Evolutionary conservation across 495 filamentous ascomycete genomes (phyloP), one percentile per base, ranked within the genome.

Genomic region (Beverwykella pulmonaria): DNA sequence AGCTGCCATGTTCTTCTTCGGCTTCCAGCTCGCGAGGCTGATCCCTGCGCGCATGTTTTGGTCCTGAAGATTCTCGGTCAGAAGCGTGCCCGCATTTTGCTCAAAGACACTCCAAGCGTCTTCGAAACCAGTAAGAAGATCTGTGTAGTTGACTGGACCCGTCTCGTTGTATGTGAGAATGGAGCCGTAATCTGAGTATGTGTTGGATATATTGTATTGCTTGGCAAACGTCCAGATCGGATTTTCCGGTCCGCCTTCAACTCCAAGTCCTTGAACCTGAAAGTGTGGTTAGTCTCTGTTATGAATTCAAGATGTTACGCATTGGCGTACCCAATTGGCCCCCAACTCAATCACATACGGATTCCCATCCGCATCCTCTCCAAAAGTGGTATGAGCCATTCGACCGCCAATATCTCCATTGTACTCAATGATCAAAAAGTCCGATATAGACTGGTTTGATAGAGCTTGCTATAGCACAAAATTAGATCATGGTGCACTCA

Each of bases 381-480:
- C 89, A 72, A 92, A 90, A 0, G 75, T 79, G 0, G 83, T 82
- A 59, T 84, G 77, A 55, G 75, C 74, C 27, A 83, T 82, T 48
- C 88, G 81, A 54, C 88, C 88, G 9, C 88, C 88, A 58, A 91
- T 83, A 12, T 83, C 78, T 66, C 82, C 77, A 53, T 84, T 85
- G 67, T 87, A 86, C 61, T 92, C 90, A 19, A 92, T 69, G 46
- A 92, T 87, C 32, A 90, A 34, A 67, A 91, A 92, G 69, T 92
- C 88, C 29, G 80, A 75, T 6, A 92, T 74, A 4, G 84, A 90
- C 27, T 79, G 80, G 66, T 91, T 88, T 6, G 79, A 75, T 5
- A 92, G 74, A 10, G 88, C 80, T 83, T 90, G 87, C 84, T 86
- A 63, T 27, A 23, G 46, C 32, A 57, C 22, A 14, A 46, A 41